phyloP scores from a whole-genome alignment of 306 rosid genomes.

The Echinosophora koreensis region DNA sequence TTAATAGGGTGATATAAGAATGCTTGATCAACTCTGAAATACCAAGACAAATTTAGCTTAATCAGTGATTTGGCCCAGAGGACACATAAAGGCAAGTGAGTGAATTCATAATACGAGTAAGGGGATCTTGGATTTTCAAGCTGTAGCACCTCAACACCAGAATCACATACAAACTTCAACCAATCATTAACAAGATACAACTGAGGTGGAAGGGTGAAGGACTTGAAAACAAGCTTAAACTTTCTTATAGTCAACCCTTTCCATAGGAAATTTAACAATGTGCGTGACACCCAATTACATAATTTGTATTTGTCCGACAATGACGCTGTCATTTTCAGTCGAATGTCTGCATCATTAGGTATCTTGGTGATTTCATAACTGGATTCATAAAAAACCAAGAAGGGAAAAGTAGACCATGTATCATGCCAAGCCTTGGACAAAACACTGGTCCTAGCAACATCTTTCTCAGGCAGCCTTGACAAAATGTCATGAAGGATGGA shows the following conservation, averaged over 20 bases:
- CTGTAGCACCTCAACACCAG: slow-evolving; percentile 15
- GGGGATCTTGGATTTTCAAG: not conserved
- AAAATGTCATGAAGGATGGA: slow-evolving; percentile 39
- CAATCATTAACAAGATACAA: not conserved
- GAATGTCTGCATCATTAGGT: not conserved
- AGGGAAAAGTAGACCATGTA: slow-evolving; percentile 32
- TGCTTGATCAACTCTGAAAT: not conserved
- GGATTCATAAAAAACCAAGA: not conserved
- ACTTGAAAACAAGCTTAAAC: not conserved
- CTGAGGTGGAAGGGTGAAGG: not conserved
- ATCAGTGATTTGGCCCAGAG: slow-evolving; percentile 10
- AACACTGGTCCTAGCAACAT: slow-evolving; percentile 16
- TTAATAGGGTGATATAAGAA: not conserved
- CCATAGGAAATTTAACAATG: not conserved
- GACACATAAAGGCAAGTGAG: slow-evolving; percentile 6
- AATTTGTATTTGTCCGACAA: not conserved
- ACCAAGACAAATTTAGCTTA: not conserved
- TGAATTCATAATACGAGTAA: not conserved
- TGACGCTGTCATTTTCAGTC: not conserved
- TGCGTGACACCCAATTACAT: not conserved
- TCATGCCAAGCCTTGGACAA: slow-evolving; percentile 39
- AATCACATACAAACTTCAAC: not conserved
- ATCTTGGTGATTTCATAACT: not conserved
- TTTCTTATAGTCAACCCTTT: not conserved
- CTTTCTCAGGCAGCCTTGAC: slow-evolving; percentile 24